A percentile compares a stretch with the other conserved stretches of the same genome.
Conservation (phyloP, 805 yeast genomes). For the Debaryomyces hansenii region DNA sequence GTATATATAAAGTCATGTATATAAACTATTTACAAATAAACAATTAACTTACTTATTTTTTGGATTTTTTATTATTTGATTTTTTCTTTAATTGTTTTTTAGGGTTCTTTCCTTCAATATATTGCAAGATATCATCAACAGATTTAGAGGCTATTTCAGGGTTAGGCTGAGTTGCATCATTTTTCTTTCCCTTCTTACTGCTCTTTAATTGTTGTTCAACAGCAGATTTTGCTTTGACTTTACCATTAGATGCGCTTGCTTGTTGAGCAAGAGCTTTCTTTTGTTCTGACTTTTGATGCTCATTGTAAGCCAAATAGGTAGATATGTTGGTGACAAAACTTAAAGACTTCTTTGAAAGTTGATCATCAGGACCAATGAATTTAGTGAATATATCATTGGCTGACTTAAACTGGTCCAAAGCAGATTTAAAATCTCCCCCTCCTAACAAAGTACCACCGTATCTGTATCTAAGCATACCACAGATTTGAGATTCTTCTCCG, state of each 20-base stretch:
- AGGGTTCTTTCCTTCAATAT: conserved; percentile 56
- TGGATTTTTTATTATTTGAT: not conserved
- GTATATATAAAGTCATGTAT: conserved; percentile 12
- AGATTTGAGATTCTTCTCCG: conserved; percentile 60
- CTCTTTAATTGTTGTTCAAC: conserved; percentile 5
- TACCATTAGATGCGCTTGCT: conserved; percentile 13
- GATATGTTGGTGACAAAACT: conserved; percentile 63
- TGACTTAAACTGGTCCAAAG: conserved; percentile 54
- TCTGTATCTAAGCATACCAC: conserved; percentile 70
- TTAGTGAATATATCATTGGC: conserved; percentile 59
- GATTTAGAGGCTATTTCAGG: conserved; percentile 64
- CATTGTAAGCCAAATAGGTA: conserved; percentile 45
- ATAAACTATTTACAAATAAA: conserved; percentile 7
- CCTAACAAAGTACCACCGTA: conserved; percentile 48
- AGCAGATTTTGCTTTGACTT: conserved; percentile 20
- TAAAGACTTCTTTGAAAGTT: conserved; percentile 63
- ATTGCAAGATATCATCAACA: conserved; percentile 69
- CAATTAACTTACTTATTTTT: not conserved
- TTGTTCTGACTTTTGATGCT: conserved; percentile 35
- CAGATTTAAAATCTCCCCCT: conserved; percentile 50
- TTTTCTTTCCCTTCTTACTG: conserved; percentile 18
- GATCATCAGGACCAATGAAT: conserved; percentile 67
- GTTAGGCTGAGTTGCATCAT: conserved; percentile 26
- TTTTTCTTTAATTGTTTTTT: conserved; percentile 20
- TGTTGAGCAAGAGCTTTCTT: conserved; percentile 20